Percentiles rank a stretch among this genome's conserved stretches.
Conservation (phyloP, 2,329 filamentous ascomycete species). For the Didymella arachidicola region DNA sequence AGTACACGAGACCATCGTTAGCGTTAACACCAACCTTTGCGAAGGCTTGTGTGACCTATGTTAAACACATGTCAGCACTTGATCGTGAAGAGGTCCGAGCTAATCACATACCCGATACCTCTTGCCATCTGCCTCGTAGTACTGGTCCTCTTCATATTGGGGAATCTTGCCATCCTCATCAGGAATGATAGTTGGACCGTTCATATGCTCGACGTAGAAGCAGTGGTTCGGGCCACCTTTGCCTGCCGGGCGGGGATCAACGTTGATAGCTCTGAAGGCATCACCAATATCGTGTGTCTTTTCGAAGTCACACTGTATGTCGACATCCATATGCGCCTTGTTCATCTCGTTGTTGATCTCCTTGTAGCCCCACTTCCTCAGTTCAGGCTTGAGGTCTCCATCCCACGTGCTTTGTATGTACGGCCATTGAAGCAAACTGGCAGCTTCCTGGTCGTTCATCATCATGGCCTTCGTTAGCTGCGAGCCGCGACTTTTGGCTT, state of each 20-base stretch:
- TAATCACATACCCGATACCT: slow-evolving; percentile 10
- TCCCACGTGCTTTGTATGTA: slow-evolving; percentile 20
- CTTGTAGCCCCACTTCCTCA: slow-evolving; percentile 22
- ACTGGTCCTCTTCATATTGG: slow-evolving; percentile 6
- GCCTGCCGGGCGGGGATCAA: slow-evolving; percentile 8
- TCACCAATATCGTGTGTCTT: slow-evolving; percentile 9
- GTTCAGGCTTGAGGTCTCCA: slow-evolving; percentile 17
- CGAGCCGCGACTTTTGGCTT: slow-evolving; percentile 27
- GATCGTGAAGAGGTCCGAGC: background rate
- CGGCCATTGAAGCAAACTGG: slow-evolving; percentile 10
- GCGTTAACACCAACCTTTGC: slow-evolving; percentile 19
- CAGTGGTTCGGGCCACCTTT: slow-evolving; percentile 22
- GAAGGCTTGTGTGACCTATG: slow-evolving; percentile 20
- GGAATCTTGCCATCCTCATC: slow-evolving; percentile 14
- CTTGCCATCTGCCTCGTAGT: slow-evolving; percentile 14
- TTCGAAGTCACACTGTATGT: slow-evolving; percentile 17
- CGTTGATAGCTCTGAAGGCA: slow-evolving; percentile 16
- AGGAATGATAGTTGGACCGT: slow-evolving; percentile 7
- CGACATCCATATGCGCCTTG: background rate
- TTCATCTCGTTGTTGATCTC: slow-evolving; percentile 9
- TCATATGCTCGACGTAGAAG: slow-evolving; percentile 17
- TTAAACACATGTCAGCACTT: background rate
- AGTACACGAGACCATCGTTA: slow-evolving; percentile 21
- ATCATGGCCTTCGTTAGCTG: slow-evolving; percentile 23
- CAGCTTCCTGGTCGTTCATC: slow-evolving; percentile 19